Conservation (phyloP, 768 basidiomycete species). For the Rhodotorula paludigena region DNA sequence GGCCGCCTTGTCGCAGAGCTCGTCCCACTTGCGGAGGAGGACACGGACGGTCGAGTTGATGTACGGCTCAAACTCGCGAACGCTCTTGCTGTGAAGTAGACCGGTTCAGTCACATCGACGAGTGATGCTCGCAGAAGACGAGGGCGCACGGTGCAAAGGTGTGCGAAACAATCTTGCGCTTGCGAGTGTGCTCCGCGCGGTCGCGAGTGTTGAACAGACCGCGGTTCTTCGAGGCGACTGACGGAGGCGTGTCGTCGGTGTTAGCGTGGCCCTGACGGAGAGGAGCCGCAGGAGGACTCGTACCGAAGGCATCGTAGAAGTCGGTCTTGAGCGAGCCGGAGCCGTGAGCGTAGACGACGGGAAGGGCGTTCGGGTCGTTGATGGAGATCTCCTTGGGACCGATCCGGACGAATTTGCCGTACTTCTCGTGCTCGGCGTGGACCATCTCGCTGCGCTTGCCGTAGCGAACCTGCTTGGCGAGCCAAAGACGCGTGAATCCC, state of each 20-base stretch:
- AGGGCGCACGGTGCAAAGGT: constrained; percentile 33
- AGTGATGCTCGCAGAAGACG: too few species aligned
- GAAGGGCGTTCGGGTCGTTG: constrained; percentile 64
- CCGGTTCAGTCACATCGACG: too few species aligned
- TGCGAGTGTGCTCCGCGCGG: constrained; percentile 66
- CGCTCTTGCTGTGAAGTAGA: constrained; percentile 65
- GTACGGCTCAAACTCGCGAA: constrained; percentile 79
- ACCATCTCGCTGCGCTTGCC: constrained; percentile 72
- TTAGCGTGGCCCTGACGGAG: not conserved
- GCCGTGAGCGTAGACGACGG: constrained; percentile 71
- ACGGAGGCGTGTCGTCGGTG: constrained; percentile 38
- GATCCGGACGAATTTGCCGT: constrained; percentile 50
- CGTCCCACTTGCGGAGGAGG: constrained; percentile 70
- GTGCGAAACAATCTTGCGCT: constrained; percentile 77
- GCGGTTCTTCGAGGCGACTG: constrained; percentile 63
- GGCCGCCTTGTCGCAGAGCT: constrained; percentile 48
- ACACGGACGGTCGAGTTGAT: constrained; percentile 52
- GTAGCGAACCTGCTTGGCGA: constrained; percentile 60
- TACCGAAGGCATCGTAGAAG: constrained; percentile 56
- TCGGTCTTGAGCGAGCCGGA: constrained; percentile 73
- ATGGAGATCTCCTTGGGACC: constrained; percentile 55
- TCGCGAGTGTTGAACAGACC: constrained; percentile 45
- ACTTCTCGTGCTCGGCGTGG: constrained; percentile 65
- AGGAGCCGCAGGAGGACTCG: not conserved
- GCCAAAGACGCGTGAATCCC: constrained; percentile 67